Evolutionary conservation across 1,284 basidiomycete species (phyloP).

Genomic region (Moniliella sp.): DNA sequence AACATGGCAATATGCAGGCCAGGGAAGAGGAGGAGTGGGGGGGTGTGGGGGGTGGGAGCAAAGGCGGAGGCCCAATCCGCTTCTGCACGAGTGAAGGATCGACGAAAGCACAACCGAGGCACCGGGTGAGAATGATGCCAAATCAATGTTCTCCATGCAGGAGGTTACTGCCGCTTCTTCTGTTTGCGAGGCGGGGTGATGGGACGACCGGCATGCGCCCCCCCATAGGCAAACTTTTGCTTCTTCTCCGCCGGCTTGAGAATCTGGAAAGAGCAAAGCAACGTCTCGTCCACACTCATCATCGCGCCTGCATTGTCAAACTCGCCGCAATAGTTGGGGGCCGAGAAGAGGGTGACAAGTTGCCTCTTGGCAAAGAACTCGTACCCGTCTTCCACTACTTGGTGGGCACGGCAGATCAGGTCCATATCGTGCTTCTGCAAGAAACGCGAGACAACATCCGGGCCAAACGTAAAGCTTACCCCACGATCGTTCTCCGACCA

Average conservation of each 20-base stretch:
- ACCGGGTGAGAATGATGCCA: no score
- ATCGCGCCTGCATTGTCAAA: constrained; percentile 98
- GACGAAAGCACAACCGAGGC: no score
- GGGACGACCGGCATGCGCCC: constrained; percentile 37
- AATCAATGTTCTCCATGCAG: no score
- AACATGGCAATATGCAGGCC: no score
- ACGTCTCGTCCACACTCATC: constrained; percentile 97
- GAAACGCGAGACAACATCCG: constrained; percentile 90
- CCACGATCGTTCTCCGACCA: constrained; percentile 99
- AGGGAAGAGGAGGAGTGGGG: no score
- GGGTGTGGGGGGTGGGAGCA: no score
- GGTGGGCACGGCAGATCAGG: constrained; percentile 89
- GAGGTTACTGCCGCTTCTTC: no score
- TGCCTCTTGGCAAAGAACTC: constrained; percentile 97
- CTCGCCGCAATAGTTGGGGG: constrained; percentile 91
- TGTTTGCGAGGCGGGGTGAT: constrained; percentile 41
- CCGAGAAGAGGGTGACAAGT: constrained; percentile 86
- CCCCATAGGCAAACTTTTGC: constrained; percentile 46
- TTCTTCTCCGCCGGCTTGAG: constrained; percentile 98
- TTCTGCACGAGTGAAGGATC: no score
- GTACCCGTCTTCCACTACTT: constrained; percentile 97
- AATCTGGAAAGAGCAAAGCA: constrained; percentile 95
- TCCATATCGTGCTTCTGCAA: constrained; percentile 97
- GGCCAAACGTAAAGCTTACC: constrained; percentile 93
- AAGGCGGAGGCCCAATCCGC: no score